A percentile compares a stretch with the other conserved stretches of the same genome.
Conservation (phyloP, 75 land plant species). For the Pseudotsuga menziesii region DNA sequence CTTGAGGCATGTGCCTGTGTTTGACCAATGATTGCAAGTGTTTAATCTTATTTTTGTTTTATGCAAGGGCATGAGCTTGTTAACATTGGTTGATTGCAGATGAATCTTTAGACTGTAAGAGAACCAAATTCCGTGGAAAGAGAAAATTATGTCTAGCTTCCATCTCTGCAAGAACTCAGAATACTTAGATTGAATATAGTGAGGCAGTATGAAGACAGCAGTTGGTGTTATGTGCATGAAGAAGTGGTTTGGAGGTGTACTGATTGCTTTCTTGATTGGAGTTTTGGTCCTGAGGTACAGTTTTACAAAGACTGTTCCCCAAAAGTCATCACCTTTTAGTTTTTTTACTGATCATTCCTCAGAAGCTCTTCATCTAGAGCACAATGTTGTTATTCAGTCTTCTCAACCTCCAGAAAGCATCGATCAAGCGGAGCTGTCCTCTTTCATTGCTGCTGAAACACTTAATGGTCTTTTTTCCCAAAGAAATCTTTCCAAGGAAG, state of each 20-base stretch:
- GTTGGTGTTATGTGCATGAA: constrained; percentile 20
- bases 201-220: constrained; percentile 3
- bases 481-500: constrained; percentile 15
- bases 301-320: constrained; percentile 13
- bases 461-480: constrained; percentile 10
- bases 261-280: constrained; percentile 28
- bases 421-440: background rate
- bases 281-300: constrained; percentile 26
- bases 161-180: constrained; percentile 4
- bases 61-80: background rate
- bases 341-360: constrained; percentile 16
- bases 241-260: constrained; percentile 34
- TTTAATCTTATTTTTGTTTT: background rate
- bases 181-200: background rate
- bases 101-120: background rate
- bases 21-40: background rate
- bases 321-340: constrained; percentile 16
- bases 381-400: constrained; percentile 14
- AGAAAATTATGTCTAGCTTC: background rate
- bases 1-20: background rate
- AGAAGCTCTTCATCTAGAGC: constrained; percentile 15
- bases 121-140: constrained; percentile 5
- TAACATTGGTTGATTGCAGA: background rate
- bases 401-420: constrained; percentile 12
- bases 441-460: background rate